Evolutionary conservation across 306 rosid species (phyloP), one percentile per base, ranked within the genome.

Genomic region (Vicia villosa): DNA sequence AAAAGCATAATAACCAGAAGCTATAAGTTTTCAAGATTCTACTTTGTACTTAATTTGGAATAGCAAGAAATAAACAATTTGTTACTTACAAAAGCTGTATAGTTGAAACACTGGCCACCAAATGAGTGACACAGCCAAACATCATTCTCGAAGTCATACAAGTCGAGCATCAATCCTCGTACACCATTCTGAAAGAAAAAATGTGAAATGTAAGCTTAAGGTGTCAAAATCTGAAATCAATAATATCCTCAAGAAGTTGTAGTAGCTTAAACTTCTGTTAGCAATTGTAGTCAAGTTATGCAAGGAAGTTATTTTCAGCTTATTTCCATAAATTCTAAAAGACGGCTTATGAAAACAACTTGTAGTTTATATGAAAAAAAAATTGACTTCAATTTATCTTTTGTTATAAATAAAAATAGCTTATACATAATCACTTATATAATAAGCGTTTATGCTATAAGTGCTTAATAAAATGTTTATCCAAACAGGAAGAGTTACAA

Each of bases 121-220:
- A 64, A 82, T 55, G 89, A 85, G 77, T 94, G 99, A 81, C 99
- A 94, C 47, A 94, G 43, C 99, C 99, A 94, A 68, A 88, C 72
- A 50, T 87, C 97, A 51, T 87, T 87, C 79, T 73, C 47, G 59
- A 87, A 94, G 82, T 94, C 97, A 67, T 94, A 94, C 88, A 87
- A 30, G 77, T 94, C 99, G 9, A 94, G 96, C 99, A 94, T 90
- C 32, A 94, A 80, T 5, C 95, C 99, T 81, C 99, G 61, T 8
- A 91, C 82, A 8, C 97, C 99, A 74, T 88, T 84, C 97, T 94
- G 91, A 77, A 54, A 74, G 14, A 77, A 6, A 6, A 75, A 74
- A 76, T 24, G 37, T 28, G 42, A 60, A 40, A 75, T 73, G 5
- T 68, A 26, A 41, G 70, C 68, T 64, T 52, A 26, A 66, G 59